Percentiles rank a stretch among this genome's conserved stretches.
These are phyloP conservation scores for Ricinus communis DNA, from an alignment of 345 rosid species.

Conservation along the genomic window DNA sequence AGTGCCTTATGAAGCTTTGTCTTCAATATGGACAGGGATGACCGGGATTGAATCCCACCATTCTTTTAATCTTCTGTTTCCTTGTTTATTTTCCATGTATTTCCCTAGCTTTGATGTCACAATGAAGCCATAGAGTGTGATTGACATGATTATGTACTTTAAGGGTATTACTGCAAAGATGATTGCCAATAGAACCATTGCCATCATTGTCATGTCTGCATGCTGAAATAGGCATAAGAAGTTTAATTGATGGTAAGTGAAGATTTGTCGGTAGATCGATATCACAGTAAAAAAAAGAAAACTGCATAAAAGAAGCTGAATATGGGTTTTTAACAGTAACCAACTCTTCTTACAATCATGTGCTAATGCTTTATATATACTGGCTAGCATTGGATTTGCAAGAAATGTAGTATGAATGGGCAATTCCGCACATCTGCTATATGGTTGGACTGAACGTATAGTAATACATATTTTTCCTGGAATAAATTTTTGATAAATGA, in stretches of 20 bases:
- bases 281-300: too few relatives aligned
- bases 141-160: conserved; percentile 48
- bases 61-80: conserved; percentile 63
- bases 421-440: too few relatives aligned
- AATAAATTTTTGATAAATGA: background rate
- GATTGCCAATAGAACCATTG: conserved; percentile 43
- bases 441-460: too few relatives aligned
- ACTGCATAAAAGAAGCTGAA: too few relatives aligned
- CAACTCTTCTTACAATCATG: too few relatives aligned
- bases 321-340: too few relatives aligned
- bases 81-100: conserved; percentile 42
- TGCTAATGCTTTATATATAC: too few relatives aligned
- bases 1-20: conserved; percentile 15
- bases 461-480: too few relatives aligned
- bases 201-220: conserved; percentile 52
- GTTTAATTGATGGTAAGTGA: background rate
- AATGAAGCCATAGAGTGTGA: conserved; percentile 30
- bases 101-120: conserved; percentile 54
- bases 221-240: conserved; percentile 48
- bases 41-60: conserved; percentile 97
- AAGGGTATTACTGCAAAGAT: conserved; percentile 56
- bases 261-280: too few relatives aligned
- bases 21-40: conserved; percentile 51
- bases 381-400: too few relatives aligned
- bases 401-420: too few relatives aligned